A percentile compares a stretch with the other conserved stretches of the same genome.
These are phyloP conservation scores for Mallotus japonicus DNA, from an alignment of 441 rosid genomes.

Conservation along the genomic window DNA sequence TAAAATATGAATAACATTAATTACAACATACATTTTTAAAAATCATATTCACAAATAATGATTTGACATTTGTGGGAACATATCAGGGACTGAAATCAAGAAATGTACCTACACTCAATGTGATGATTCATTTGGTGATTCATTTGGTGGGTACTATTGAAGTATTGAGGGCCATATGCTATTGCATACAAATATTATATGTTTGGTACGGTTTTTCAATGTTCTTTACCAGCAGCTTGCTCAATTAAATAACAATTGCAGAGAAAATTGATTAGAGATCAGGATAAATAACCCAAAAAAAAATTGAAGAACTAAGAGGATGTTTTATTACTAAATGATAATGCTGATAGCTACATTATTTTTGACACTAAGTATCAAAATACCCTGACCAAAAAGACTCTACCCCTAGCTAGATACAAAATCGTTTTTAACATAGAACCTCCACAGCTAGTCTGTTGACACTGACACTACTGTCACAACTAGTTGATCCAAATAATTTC, in stretches of 20 bases:
- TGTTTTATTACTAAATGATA: neutral
- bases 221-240: too few relatives aligned
- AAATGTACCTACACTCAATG: neutral
- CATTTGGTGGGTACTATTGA: too few relatives aligned
- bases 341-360: neutral
- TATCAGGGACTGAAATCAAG: too few relatives aligned
- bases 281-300: neutral
- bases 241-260: too few relatives aligned
- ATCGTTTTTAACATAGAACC: slow-evolving; percentile 32
- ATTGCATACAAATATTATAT: too few relatives aligned
- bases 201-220: too few relatives aligned
- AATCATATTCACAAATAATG: neutral
- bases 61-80: neutral
- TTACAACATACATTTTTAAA: neutral
- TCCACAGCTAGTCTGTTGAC: slow-evolving; percentile 46
- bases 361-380: neutral
- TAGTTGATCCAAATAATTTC: slow-evolving; percentile 34
- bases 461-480: slow-evolving; percentile 22
- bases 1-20: neutral
- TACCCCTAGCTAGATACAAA: neutral
- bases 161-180: too few relatives aligned
- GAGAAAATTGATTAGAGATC: too few relatives aligned
- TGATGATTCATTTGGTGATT: too few relatives aligned
- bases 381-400: neutral
- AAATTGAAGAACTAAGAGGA: neutral